Percentiles rank a stretch among this genome's conserved stretches.
Evolutionary conservation across 768 basidiomycete species (phyloP).

Genomic region (Pleurotus giganteus): DNA sequence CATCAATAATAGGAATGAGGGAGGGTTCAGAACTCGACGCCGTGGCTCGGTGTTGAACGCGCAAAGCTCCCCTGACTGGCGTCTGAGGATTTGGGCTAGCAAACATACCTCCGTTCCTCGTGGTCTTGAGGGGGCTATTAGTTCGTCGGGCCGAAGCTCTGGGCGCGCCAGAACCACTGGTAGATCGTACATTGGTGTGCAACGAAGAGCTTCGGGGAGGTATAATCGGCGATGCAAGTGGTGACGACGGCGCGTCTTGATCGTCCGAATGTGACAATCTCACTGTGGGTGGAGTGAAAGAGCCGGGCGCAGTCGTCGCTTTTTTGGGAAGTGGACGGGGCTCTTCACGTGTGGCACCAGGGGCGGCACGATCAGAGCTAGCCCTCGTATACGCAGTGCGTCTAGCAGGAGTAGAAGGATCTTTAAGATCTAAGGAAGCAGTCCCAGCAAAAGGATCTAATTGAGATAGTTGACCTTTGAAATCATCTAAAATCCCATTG

Average conservation of each 20-base stretch:
- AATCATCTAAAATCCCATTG: conserved; percentile 66
- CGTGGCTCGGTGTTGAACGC: conserved; percentile 66
- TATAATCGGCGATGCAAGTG: conserved; percentile 29
- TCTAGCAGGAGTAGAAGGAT: conserved; percentile 60
- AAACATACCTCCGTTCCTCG: conserved; percentile 35
- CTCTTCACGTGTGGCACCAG: conserved; percentile 18
- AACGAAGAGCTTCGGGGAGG: conserved; percentile 54
- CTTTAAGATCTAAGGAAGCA: conserved; percentile 57
- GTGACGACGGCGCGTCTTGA: conserved; percentile 18
- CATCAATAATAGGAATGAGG: conserved; percentile 54
- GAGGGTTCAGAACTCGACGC: conserved; percentile 87
- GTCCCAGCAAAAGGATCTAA: conserved; percentile 51
- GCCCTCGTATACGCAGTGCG: conserved; percentile 34
- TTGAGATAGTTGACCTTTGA: conserved; percentile 69
- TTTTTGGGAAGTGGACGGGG: conserved; percentile 21
- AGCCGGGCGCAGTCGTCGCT: conserved; percentile 13
- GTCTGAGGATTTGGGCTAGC: conserved; percentile 9
- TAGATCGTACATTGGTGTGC: conserved; percentile 31
- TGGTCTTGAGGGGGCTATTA: conserved; percentile 43
- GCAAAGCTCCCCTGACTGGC: conserved; percentile 34
- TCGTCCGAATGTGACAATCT: conserved; percentile 27
- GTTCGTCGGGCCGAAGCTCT: conserved; percentile 32
- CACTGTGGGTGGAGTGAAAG: conserved; percentile 25
- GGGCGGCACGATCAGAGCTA: conserved; percentile 30
- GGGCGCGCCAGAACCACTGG: conserved; percentile 29